Evolutionary conservation across 306 rosid genomes (phyloP), one percentile per base, ranked within the genome.

Genomic region (Abrus precatorius): DNA sequence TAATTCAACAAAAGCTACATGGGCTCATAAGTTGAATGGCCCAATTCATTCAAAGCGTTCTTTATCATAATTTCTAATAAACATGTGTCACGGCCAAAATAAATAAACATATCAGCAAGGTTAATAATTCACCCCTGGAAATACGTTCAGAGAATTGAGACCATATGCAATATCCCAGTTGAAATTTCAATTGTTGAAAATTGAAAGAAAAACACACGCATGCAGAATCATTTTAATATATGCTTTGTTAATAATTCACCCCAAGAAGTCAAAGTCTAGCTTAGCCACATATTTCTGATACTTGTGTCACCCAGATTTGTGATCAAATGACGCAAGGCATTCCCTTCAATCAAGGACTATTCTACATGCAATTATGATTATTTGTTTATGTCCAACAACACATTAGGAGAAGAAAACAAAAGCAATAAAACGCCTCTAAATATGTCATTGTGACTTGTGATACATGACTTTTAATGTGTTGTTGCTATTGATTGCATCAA

Each of bases 311-410:
- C 73, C 55, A 72, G 1, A 61, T 72, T 72, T 83, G 11, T 55
- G 50, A 43, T 62, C 77, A 64, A 78, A 83, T 78, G 83, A 83
- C 57, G 83, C 57, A 72, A 64, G 63, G 70, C 9, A 65, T 28
- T 43, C 76, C 86, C 76, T 83, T 78, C 80, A 83, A 65, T 78
- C 80, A 83, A 78, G 80, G 83, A 80, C 76, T 64, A 72, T 52
- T 83, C 75, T 44, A 70, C 69, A 63, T 71, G 40, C 75, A 77
- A 71, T 49, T 55, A 55, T 64, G 80, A 9, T 47, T 80, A 77
- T 83, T 72, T 78, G 61, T 78, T 55, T 56, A 30, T 70, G 28
- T 54, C 63, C 79, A 34, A 72, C 79, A 27, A 71, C 11, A 72
- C 56, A 9, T 53, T 56, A 55, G 48, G 45, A 12, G 75, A 47